phyloP scores from a whole-genome alignment of 2,329 filamentous ascomycete species.

The Monosporascus sp. region DNA sequence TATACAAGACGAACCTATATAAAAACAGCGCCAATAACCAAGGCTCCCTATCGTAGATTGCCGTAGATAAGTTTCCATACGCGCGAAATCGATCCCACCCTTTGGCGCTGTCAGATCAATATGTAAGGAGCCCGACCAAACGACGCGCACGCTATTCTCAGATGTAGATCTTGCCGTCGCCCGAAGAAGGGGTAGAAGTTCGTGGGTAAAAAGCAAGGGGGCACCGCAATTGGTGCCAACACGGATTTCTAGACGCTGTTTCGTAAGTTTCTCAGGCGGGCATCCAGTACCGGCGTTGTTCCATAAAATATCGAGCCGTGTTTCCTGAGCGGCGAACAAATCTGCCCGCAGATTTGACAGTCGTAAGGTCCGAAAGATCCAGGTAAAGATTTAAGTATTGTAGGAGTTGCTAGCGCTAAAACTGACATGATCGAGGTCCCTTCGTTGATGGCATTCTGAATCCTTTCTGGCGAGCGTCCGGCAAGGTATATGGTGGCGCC shows the following conservation, averaged over 20 bases:
- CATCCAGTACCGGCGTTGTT: not conserved
- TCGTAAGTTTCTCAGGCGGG: not conserved
- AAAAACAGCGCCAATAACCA: constrained; percentile 4
- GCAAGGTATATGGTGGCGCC: constrained; percentile 7
- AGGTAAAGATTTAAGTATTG: not conserved
- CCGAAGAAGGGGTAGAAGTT: not conserved
- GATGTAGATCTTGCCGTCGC: not conserved
- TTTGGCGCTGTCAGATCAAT: constrained; percentile 1
- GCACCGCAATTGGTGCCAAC: constrained; percentile 3
- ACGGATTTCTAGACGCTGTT: not conserved
- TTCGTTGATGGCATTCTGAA: not conserved
- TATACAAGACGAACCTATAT: not conserved
- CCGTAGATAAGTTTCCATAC: constrained; percentile 1
- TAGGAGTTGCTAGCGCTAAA: not conserved
- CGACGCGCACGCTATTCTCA: constrained; percentile 2
- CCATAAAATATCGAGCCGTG: not conserved
- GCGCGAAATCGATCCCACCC: not conserved
- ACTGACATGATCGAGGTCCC: not conserved
- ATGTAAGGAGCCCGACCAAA: constrained; percentile 3
- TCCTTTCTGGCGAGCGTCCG: constrained; percentile 1
- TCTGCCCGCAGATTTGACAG: not conserved
- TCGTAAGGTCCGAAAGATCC: not conserved
- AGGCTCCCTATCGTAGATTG: not conserved
- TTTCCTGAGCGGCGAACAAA: not conserved
- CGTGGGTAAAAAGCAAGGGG: constrained; percentile 4